phyloP scores from a whole-genome alignment of 345 rosid species.

The Sisymbrium altissimum region DNA sequence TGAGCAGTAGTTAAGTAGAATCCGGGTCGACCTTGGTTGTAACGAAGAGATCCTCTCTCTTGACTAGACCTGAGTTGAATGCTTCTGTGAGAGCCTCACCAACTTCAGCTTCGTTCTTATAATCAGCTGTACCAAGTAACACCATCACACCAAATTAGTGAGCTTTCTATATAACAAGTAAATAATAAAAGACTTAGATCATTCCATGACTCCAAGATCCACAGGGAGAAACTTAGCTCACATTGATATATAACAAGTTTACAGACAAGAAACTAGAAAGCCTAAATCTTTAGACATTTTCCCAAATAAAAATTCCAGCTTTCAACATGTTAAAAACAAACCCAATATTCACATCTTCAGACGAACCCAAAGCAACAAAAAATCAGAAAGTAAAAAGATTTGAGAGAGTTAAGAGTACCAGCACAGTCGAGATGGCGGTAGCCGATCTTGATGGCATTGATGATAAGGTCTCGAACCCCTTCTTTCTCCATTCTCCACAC shows the following conservation, averaged over 20 bases:
- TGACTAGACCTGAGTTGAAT: conserved; percentile 56
- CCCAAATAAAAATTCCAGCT: neutral
- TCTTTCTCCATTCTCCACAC: conserved; percentile 85
- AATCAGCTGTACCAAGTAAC: conserved; percentile 54
- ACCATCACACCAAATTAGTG: neutral
- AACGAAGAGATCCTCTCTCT: conserved; percentile 80
- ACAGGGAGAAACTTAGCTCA: neutral
- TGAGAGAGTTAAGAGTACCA: conserved; percentile 37
- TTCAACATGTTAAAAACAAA: neutral
- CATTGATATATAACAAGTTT: neutral
- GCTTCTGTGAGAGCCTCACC: conserved; percentile 75
- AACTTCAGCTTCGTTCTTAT: conserved; percentile 67
- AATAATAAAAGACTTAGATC: neutral
- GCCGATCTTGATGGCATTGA: conserved; percentile 73
- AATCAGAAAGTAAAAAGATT: neutral
- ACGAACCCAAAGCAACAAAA: neutral
- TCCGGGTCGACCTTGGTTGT: conserved; percentile 62
- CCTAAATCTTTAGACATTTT: neutral
- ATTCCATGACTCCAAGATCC: neutral
- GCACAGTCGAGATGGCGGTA: conserved; percentile 96
- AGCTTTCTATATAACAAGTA: neutral
- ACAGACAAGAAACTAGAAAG: neutral
- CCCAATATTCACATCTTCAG: neutral
- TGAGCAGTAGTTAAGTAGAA: neutral
- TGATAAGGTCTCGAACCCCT: conserved; percentile 59